Conservation (phyloP, 2,329 filamentous ascomycete genomes). For the Cladosporium sp. region DNA sequence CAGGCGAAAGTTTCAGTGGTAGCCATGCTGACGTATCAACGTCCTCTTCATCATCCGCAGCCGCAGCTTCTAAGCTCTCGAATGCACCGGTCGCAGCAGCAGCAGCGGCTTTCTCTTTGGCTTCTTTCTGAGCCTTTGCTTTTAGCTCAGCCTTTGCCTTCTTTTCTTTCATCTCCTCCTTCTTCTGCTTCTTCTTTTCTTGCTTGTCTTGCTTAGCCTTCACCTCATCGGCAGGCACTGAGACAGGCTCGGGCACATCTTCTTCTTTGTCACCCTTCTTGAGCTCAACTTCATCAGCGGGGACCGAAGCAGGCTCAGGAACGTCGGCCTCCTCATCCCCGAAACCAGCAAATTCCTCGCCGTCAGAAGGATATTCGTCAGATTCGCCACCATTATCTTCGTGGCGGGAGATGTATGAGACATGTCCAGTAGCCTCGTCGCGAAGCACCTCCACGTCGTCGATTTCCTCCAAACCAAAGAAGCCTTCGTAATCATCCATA, state of each 20-base stretch:
- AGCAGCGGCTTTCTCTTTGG: background rate
- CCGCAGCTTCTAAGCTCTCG: conserved; percentile 50
- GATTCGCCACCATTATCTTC: conserved; percentile 34
- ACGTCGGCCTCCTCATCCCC: conserved; percentile 40
- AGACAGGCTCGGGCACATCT: conserved; percentile 30
- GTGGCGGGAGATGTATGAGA: conserved; percentile 39
- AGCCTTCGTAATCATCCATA: conserved; percentile 87
- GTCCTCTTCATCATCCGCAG: conserved; percentile 57
- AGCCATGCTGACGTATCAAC: conserved; percentile 79
- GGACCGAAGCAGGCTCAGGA: conserved; percentile 26
- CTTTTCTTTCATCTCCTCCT: conserved; percentile 24
- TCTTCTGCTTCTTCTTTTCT: conserved; percentile 29
- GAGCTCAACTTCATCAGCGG: conserved; percentile 25
- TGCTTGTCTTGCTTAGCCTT: conserved; percentile 26
- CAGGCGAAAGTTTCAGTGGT: conserved; percentile 69
- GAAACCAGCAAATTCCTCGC: conserved; percentile 67
- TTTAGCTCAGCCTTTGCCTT: conserved; percentile 27
- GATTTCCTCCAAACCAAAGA: conserved; percentile 88
- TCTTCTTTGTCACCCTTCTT: conserved; percentile 28
- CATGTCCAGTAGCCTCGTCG: conserved; percentile 50
- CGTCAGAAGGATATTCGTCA: conserved; percentile 36
- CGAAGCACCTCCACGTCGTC: conserved; percentile 85
- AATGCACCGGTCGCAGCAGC: conserved; percentile 49
- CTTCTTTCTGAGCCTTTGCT: conserved; percentile 16
- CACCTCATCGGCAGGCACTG: conserved; percentile 26